Evolutionary conservation across 306 rosid species (phyloP).

Genomic region (Potentilla sterilis): DNA sequence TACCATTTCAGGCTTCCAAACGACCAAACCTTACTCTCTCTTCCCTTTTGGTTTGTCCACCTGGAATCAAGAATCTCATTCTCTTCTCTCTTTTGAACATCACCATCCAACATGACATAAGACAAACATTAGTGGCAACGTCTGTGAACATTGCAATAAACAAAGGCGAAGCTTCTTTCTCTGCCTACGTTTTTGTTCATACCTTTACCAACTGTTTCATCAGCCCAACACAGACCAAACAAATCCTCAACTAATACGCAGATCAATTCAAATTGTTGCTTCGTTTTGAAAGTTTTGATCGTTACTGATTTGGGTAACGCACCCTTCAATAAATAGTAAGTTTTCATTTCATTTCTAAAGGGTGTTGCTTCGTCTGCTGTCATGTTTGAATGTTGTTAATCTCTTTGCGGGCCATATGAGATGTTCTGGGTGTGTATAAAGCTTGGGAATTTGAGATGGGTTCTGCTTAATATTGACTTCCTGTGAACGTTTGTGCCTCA

Average conservation of each 20-base stretch:
- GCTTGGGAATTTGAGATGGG: constrained; percentile 3
- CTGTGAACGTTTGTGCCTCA: neutral
- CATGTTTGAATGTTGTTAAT: constrained; percentile 4
- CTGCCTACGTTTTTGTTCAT: constrained; percentile 23
- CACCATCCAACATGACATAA: constrained; percentile 26
- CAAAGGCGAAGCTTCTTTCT: neutral
- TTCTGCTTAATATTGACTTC: neutral
- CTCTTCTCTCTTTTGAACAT: constrained; percentile 18
- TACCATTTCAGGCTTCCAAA: neutral
- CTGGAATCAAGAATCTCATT: constrained; percentile 24
- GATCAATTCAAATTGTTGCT: constrained; percentile 27
- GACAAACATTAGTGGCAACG: constrained; percentile 35
- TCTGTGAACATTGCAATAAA: constrained; percentile 17
- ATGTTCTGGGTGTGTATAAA: neutral
- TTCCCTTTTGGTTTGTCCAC: constrained; percentile 11
- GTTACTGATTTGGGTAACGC: constrained; percentile 25
- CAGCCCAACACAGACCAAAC: constrained; percentile 32
- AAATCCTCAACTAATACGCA: constrained; percentile 26
- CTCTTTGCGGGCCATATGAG: neutral
- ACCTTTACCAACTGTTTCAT: constrained; percentile 24
- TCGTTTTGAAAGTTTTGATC: constrained; percentile 11
- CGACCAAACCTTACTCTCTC: neutral
- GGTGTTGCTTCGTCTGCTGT: constrained; percentile 4
- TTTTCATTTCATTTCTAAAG: constrained; percentile 17
- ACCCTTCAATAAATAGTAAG: constrained; percentile 16